Evolutionary conservation across 202 grass and related monocot genomes (phyloP).

Genomic region (Schoenoplectus triqueter): DNA sequence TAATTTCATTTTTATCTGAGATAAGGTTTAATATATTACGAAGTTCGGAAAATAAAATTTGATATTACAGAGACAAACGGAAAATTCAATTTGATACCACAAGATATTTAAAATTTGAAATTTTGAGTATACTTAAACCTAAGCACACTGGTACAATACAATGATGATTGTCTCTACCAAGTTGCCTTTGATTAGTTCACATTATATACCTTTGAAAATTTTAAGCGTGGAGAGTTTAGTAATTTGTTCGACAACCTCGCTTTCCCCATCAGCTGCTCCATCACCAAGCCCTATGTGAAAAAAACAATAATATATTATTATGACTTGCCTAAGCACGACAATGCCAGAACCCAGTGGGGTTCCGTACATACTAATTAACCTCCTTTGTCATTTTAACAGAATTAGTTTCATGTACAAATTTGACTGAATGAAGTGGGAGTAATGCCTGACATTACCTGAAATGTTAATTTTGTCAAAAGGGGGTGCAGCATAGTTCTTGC

Average conservation of each 20-base stretch:
- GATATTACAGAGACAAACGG: background rate
- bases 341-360: background rate
- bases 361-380: background rate
- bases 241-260: conserved; percentile 53
- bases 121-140: too few relatives aligned
- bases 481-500: conserved; percentile 37
- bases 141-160: background rate
- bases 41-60: background rate
- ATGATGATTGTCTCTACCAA: background rate
- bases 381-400: background rate
- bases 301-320: conserved; percentile 38
- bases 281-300: conserved; percentile 62
- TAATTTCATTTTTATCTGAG: background rate
- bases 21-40: too few relatives aligned
- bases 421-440: background rate
- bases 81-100: background rate
- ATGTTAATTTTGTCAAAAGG: conserved; percentile 39
- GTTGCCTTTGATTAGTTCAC: conserved; percentile 36
- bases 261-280: conserved; percentile 49
- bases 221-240: conserved; percentile 68
- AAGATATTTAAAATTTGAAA: background rate
- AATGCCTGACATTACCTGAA: conserved; percentile 32
- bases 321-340: background rate
- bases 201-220: conserved; percentile 81
- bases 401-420: background rate